These are phyloP conservation scores for Chlorella sp. DNA, from an alignment of 139 green algal genomes.

Conservation along the genomic window DNA sequence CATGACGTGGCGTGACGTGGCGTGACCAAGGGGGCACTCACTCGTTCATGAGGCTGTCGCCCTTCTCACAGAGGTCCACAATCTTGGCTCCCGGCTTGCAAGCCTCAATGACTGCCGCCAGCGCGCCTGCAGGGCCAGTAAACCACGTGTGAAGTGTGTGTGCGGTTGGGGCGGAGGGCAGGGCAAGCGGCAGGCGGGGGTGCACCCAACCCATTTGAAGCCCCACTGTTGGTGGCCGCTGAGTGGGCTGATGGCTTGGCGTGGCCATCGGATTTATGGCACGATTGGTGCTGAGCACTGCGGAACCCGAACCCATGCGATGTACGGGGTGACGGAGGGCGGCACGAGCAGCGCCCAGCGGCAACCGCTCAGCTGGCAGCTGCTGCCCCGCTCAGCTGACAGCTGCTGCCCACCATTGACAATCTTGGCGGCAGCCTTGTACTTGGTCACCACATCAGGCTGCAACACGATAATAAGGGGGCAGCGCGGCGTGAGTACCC, in stretches of 20 bases:
- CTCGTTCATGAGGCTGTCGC: slow-evolving; percentile 88
- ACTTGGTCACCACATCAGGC: slow-evolving; percentile 98
- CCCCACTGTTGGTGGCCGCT: background rate
- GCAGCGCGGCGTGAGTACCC: background rate
- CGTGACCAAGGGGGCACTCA: too few species aligned
- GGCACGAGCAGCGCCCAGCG: background rate
- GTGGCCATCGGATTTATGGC: background rate
- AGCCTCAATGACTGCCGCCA: slow-evolving; percentile 76
- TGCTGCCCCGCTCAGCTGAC: slow-evolving; percentile 40
- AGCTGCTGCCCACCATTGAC: slow-evolving; percentile 86
- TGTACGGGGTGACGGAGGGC: background rate
- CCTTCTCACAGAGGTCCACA: slow-evolving; percentile 87
- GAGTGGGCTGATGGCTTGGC: too few species aligned
- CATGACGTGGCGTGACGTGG: too few species aligned
- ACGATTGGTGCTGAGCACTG: background rate
- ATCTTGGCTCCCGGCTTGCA: slow-evolving; percentile 91
- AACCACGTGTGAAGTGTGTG: too few species aligned
- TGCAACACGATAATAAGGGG: slow-evolving; percentile 36
- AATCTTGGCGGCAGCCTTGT: slow-evolving; percentile 98
- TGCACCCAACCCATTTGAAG: too few species aligned
- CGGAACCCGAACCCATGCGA: background rate
- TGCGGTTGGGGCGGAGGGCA: too few species aligned
- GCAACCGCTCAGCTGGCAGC: too few species aligned
- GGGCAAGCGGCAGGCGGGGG: slow-evolving; percentile 23
- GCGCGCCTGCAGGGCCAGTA: slow-evolving; percentile 71